Conservation (phyloP, 345 rosid genomes). For the Aegle marmelos region DNA sequence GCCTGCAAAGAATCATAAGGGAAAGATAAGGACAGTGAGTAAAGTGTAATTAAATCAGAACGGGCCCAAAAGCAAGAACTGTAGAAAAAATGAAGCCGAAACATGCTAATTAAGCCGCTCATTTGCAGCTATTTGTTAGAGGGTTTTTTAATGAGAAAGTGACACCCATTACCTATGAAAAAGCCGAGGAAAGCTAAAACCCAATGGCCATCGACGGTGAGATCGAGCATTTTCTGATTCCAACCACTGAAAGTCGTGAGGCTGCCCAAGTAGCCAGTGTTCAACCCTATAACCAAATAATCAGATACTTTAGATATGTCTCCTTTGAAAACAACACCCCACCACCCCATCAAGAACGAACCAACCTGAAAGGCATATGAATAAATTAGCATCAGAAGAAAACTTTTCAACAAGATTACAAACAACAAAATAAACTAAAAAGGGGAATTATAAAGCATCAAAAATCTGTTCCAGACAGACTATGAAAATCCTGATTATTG, state of each 20-base stretch:
- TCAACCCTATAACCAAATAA: slow-evolving; percentile 68
- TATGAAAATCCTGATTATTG: background rate
- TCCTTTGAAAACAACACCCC: slow-evolving; percentile 77
- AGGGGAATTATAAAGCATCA: too few species aligned
- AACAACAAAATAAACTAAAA: too few species aligned
- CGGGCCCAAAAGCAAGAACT: background rate
- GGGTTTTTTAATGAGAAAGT: background rate
- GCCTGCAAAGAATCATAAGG: slow-evolving; percentile 41
- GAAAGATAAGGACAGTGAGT: background rate
- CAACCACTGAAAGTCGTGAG: slow-evolving; percentile 97
- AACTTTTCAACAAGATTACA: background rate
- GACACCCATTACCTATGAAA: slow-evolving; percentile 51
- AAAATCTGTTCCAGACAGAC: too few species aligned
- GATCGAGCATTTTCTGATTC: slow-evolving; percentile 97
- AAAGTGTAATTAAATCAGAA: background rate
- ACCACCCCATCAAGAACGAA: slow-evolving; percentile 98
- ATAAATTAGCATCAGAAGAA: background rate
- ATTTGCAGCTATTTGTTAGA: background rate
- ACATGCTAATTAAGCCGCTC: background rate
- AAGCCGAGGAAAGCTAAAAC: slow-evolving; percentile 58
- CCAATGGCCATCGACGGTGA: slow-evolving; percentile 72
- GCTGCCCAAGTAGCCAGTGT: slow-evolving; percentile 91
- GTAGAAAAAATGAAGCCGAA: background rate
- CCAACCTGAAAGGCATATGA: slow-evolving; percentile 51
- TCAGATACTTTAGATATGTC: slow-evolving; percentile 62